Conservation (phyloP, 2,329 filamentous ascomycete genomes). For the Fusarium irregulare region DNA sequence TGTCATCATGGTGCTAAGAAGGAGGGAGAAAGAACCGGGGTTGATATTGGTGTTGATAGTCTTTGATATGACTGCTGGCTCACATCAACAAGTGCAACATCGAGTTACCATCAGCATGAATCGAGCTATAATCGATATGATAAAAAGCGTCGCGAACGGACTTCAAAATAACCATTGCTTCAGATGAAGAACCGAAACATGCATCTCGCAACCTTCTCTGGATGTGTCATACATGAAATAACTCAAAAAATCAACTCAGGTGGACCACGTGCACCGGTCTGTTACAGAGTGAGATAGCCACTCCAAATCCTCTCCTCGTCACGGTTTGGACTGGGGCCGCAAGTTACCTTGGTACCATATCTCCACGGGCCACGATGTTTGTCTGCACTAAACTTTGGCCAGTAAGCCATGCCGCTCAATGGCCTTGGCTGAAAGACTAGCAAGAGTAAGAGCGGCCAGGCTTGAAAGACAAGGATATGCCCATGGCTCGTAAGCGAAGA, state of each 20-base stretch:
- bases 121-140: conserved; percentile 15
- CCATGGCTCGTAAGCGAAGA: conserved; percentile 24
- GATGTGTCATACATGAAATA: conserved; percentile 23
- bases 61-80: conserved; percentile 17
- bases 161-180: conserved; percentile 17
- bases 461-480: conserved; percentile 24
- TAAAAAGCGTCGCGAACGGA: background rate
- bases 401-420: conserved; percentile 34
- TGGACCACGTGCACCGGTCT: conserved; percentile 30
- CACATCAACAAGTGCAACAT: conserved; percentile 23
- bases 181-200: conserved; percentile 25
- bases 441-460: conserved; percentile 20
- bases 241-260: conserved; percentile 12
- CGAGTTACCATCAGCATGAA: conserved; percentile 8
- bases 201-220: conserved; percentile 14
- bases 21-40: conserved; percentile 21
- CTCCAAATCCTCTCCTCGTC: conserved; percentile 13
- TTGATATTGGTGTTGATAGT: conserved; percentile 6
- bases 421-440: conserved; percentile 33
- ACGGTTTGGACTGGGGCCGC: conserved; percentile 14
- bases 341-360: conserved; percentile 21
- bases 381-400: conserved; percentile 36
- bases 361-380: conserved; percentile 33
- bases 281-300: conserved; percentile 27
- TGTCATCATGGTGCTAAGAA: conserved; percentile 36